These are phyloP conservation scores for Pichia sp. DNA, from an alignment of 1,139 yeast species.

Conservation along the genomic window DNA sequence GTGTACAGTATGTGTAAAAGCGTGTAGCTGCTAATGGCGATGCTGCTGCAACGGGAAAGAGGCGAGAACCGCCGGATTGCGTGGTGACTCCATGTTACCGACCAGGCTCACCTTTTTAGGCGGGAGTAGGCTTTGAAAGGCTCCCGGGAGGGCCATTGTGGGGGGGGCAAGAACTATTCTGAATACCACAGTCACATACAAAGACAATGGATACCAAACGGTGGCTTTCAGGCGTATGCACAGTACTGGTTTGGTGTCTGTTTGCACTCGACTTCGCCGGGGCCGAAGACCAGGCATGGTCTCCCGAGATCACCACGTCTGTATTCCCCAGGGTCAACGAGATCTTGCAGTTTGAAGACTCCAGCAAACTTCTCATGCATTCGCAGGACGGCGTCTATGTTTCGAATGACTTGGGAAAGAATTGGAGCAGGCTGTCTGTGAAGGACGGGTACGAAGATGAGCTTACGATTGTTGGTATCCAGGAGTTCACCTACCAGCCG, in stretches of 20 bases:
- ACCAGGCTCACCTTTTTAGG: neutral
- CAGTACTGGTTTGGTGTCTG: neutral
- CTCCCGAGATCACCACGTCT: slow-evolving; percentile 6
- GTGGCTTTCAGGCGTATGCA: neutral
- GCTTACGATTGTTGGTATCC: slow-evolving; percentile 32
- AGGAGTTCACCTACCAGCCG: slow-evolving; percentile 41
- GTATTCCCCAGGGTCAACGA: slow-evolving; percentile 10
- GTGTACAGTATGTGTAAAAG: neutral
- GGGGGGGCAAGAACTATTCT: neutral
- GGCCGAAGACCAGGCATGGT: slow-evolving; percentile 6
- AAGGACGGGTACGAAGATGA: slow-evolving; percentile 32
- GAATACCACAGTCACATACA: neutral
- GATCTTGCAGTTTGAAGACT: slow-evolving; percentile 52
- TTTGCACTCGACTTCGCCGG: neutral
- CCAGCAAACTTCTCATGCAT: slow-evolving; percentile 44
- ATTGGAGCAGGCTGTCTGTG: slow-evolving; percentile 42
- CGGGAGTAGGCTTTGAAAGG: neutral
- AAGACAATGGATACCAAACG: slow-evolving; percentile 2
- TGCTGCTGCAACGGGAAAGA: neutral
- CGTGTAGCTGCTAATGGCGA: neutral
- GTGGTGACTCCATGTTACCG: neutral
- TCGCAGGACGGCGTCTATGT: slow-evolving; percentile 35
- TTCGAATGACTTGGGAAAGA: slow-evolving; percentile 57
- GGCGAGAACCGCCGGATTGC: neutral
- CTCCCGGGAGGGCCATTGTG: too few relatives aligned